These are phyloP conservation scores for Marsdenia floribunda DNA, from an alignment of 257 asterid species.

Conservation along the genomic window DNA sequence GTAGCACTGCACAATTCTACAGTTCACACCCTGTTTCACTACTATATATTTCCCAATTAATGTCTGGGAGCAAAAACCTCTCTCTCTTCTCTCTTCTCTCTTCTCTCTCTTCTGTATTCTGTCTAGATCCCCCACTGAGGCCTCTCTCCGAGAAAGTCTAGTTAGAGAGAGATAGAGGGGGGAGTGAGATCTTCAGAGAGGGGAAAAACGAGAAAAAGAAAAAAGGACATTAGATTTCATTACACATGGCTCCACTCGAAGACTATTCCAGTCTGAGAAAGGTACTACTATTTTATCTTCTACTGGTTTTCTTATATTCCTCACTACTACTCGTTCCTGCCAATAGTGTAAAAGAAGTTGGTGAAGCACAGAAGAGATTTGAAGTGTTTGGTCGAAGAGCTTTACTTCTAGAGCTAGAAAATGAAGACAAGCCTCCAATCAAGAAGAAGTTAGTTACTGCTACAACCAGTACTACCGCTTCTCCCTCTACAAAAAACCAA, in stretches of 20 bases:
- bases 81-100: background rate
- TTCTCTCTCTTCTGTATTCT: constrained; percentile 20
- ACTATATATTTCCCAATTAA: background rate
- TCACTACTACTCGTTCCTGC: constrained; percentile 39
- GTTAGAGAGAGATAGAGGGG: background rate
- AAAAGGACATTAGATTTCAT: constrained; percentile 25
- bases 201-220: background rate
- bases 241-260: constrained; percentile 55
- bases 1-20: background rate
- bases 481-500: constrained; percentile 31
- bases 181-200: constrained; percentile 16
- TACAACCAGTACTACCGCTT: background rate
- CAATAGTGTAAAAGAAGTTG: background rate
- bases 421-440: constrained; percentile 28
- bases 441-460: constrained; percentile 21
- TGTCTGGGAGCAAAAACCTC: background rate
- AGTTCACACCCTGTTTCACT: constrained; percentile 4
- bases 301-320: constrained; percentile 38
- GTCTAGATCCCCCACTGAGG: constrained; percentile 5
- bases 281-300: constrained; percentile 37
- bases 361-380: constrained; percentile 14
- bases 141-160: constrained; percentile 1
- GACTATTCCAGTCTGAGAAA: constrained; percentile 22
- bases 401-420: constrained; percentile 27
- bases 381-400: constrained; percentile 26